These are phyloP conservation scores for Metroxylon sagu DNA, from an alignment of 176 grass and related monocot genomes.

Conservation along the genomic window DNA sequence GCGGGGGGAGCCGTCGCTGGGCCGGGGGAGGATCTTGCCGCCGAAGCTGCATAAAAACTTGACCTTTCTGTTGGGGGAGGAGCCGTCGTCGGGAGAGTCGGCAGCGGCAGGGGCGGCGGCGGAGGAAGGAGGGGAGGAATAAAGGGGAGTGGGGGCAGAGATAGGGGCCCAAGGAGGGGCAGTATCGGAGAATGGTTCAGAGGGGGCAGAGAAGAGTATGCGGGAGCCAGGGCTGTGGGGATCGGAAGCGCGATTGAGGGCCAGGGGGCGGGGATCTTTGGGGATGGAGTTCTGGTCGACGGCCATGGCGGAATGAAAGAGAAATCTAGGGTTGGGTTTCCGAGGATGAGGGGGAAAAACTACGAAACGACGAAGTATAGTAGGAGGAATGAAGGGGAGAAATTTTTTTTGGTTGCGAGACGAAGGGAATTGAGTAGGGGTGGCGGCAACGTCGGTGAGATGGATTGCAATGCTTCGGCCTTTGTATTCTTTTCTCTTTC, in stretches of 20 bases:
- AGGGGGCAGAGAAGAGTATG: slow-evolving; percentile 8
- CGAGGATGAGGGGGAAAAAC: too few relatives aligned
- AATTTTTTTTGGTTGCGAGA: too few relatives aligned
- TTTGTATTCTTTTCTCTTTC: too few relatives aligned
- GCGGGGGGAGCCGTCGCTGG: slow-evolving; percentile 46
- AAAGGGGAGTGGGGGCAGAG: slow-evolving; percentile 19
- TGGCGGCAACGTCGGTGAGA: too few relatives aligned
- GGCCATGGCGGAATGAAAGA: neutral
- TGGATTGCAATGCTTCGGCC: too few relatives aligned
- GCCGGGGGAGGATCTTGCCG: slow-evolving; percentile 58
- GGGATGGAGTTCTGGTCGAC: slow-evolving; percentile 4
- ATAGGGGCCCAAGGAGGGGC: slow-evolving; percentile 1
- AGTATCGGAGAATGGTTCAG: slow-evolving; percentile 14
- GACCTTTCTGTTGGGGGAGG: slow-evolving; percentile 25
- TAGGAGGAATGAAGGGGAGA: too few relatives aligned
- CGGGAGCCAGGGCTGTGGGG: slow-evolving; percentile 14
- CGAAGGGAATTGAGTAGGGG: too few relatives aligned
- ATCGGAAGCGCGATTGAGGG: neutral
- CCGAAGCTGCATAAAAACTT: slow-evolving; percentile 88
- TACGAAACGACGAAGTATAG: too few relatives aligned
- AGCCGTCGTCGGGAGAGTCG: neutral
- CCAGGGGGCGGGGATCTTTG: slow-evolving; percentile 14
- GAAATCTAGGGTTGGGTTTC: too few relatives aligned
- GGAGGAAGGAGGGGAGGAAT: slow-evolving; percentile 9
- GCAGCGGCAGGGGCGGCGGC: slow-evolving; percentile 2